Percentiles rank a stretch among this genome's conserved stretches.
Conservation (phyloP, 805 yeast genomes). For the Cyberlindnera meyerae region DNA sequence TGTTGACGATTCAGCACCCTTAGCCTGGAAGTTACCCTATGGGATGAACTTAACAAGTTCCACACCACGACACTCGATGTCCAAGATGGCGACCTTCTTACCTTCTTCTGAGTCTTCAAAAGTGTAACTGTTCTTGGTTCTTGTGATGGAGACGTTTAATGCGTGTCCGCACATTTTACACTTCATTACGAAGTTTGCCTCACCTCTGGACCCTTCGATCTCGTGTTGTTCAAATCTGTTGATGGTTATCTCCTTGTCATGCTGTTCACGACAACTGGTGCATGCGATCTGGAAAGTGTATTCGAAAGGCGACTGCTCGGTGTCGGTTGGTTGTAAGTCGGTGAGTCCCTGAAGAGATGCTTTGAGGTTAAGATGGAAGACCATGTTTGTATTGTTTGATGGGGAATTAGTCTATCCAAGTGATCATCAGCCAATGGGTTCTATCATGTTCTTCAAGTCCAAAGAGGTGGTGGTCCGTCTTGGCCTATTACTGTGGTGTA, state of each 20-base stretch:
- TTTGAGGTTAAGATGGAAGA: conserved; percentile 27
- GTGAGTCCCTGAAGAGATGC: conserved; percentile 36
- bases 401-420: no score
- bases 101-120: conserved; percentile 29
- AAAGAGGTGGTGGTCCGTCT: no score
- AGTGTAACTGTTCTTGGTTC: conserved; percentile 19
- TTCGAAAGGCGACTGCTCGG: conserved; percentile 57
- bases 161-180: conserved; percentile 56
- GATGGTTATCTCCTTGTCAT: conserved; percentile 64
- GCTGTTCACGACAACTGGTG: conserved; percentile 72
- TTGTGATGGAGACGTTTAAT: conserved; percentile 23
- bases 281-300: conserved; percentile 74
- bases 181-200: conserved; percentile 74
- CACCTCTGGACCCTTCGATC: conserved; percentile 68
- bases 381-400: no score
- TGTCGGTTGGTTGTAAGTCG: conserved; percentile 53
- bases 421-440: no score
- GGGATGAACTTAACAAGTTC: conserved; percentile 68
- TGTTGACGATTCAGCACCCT: conserved; percentile 47
- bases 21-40: conserved; percentile 54
- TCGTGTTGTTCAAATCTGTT: conserved; percentile 64
- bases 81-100: conserved; percentile 46
- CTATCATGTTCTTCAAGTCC: no score
- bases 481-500: no score
- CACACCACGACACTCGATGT: conserved; percentile 82